phyloP scores from a whole-genome alignment of 2,329 filamentous ascomycete genomes.

The Trichoderma harzianum region DNA sequence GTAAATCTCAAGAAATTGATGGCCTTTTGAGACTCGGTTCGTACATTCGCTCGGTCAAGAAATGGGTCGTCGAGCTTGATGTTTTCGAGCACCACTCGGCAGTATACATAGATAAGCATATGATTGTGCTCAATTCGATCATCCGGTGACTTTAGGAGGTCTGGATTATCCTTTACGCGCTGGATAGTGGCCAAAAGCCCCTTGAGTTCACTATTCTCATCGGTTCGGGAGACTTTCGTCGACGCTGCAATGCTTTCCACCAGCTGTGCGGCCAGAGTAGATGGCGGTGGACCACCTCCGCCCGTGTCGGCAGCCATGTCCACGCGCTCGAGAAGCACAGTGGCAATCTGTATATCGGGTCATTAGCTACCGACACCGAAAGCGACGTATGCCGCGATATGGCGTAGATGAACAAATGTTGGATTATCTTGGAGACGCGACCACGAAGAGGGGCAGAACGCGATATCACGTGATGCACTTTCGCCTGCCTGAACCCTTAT shows the following conservation, averaged over 20 bases:
- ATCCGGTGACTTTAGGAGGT: slow-evolving; percentile 56
- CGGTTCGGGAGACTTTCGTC: slow-evolving; percentile 56
- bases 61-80: slow-evolving; percentile 68
- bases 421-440: slow-evolving; percentile 20
- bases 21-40: slow-evolving; percentile 64
- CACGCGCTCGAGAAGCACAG: slow-evolving; percentile 19
- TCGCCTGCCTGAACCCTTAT: background rate
- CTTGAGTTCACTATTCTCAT: slow-evolving; percentile 71
- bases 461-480: slow-evolving; percentile 24
- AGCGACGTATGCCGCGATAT: background rate
- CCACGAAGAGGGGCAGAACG: slow-evolving; percentile 18
- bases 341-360: slow-evolving; percentile 25
- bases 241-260: slow-evolving; percentile 74
- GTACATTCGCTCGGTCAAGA: slow-evolving; percentile 51
- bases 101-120: slow-evolving; percentile 79
- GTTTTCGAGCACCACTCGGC: slow-evolving; percentile 72
- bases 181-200: slow-evolving; percentile 61
- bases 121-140: slow-evolving; percentile 75
- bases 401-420: background rate
- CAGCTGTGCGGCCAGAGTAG: slow-evolving; percentile 83
- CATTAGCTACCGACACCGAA: slow-evolving; percentile 32
- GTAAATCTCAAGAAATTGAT: slow-evolving; percentile 74
- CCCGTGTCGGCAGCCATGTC: slow-evolving; percentile 21
- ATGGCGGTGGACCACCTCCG: slow-evolving; percentile 54
- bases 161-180: slow-evolving; percentile 49